Conservation (phyloP, 2,329 filamentous ascomycete species). For the Paraphoma sp. region DNA sequence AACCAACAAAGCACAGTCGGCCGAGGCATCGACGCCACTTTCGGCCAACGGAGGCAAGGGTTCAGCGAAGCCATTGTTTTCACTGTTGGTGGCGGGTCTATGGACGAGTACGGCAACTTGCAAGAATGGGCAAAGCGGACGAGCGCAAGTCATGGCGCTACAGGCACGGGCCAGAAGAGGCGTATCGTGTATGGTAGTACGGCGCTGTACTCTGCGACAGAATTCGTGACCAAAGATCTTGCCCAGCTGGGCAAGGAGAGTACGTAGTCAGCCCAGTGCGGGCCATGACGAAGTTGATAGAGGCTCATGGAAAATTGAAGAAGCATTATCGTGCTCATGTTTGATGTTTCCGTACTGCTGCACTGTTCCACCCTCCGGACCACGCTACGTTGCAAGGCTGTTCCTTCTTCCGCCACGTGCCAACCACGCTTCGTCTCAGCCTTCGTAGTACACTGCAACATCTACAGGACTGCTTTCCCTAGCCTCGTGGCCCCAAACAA, state of each 20-base stretch:
- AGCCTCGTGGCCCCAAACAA: neutral
- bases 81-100: conserved; percentile 89
- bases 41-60: conserved; percentile 87
- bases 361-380: too few species aligned
- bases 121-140: conserved; percentile 93
- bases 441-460: too few species aligned
- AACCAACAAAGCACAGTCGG: conserved; percentile 50
- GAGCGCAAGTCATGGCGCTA: conserved; percentile 58
- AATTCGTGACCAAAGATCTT: conserved; percentile 66
- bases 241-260: conserved; percentile 62
- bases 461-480: too few species aligned
- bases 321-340: too few species aligned
- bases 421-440: too few species aligned
- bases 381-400: too few species aligned
- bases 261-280: conserved; percentile 16
- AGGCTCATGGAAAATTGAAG: too few species aligned
- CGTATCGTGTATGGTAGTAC: conserved; percentile 95
- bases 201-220: conserved; percentile 69
- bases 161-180: conserved; percentile 67
- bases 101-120: conserved; percentile 98
- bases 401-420: too few species aligned
- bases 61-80: conserved; percentile 94
- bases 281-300: too few species aligned
- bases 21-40: conserved; percentile 77
- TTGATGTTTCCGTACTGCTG: too few species aligned